Percentiles rank a stretch among this genome's conserved stretches.
Evolutionary conservation across 2,329 filamentous ascomycete species (phyloP).

Genomic region (Xylariaceae sp.): DNA sequence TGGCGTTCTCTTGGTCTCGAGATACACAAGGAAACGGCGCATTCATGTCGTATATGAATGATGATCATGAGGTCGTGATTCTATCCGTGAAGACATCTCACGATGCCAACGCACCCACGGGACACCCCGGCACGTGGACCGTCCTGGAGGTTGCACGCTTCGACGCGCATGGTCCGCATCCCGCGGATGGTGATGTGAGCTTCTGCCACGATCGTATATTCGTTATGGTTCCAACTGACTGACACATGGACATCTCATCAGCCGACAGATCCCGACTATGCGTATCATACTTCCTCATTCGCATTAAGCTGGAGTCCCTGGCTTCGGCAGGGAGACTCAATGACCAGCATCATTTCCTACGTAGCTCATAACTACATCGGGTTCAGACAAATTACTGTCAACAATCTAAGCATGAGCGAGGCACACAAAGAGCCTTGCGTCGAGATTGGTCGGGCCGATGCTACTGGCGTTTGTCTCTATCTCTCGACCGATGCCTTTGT

Average conservation of each 20-base stretch:
- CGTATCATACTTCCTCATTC: slow-evolving; percentile 45
- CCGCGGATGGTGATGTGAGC: slow-evolving; percentile 30
- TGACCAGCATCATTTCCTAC: slow-evolving; percentile 46
- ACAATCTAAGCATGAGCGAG: slow-evolving; percentile 35
- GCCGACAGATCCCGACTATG: slow-evolving; percentile 44
- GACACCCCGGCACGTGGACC: slow-evolving; percentile 38
- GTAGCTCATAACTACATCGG: slow-evolving; percentile 49
- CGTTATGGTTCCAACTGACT: background rate
- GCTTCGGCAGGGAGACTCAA: slow-evolving; percentile 34
- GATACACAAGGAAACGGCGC: slow-evolving; percentile 39
- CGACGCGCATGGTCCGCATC: slow-evolving; percentile 42
- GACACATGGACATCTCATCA: slow-evolving; percentile 4
- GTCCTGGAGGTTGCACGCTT: slow-evolving; percentile 49
- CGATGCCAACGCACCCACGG: slow-evolving; percentile 16
- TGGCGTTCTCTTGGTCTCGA: slow-evolving; percentile 50
- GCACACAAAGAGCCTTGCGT: slow-evolving; percentile 36
- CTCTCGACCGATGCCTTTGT: slow-evolving; percentile 50
- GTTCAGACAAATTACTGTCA: slow-evolving; percentile 46
- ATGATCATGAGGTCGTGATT: slow-evolving; percentile 46
- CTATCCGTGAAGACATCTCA: slow-evolving; percentile 42
- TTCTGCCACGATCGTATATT: background rate
- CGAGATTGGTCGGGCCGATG: slow-evolving; percentile 38
- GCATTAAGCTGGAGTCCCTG: slow-evolving; percentile 53
- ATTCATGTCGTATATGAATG: slow-evolving; percentile 49
- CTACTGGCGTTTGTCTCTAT: slow-evolving; percentile 45